A percentile compares a stretch with the other conserved stretches of the same genome.
These are phyloP conservation scores for Ilex asprella DNA, from an alignment of 257 asterid species.

Conservation along the genomic window DNA sequence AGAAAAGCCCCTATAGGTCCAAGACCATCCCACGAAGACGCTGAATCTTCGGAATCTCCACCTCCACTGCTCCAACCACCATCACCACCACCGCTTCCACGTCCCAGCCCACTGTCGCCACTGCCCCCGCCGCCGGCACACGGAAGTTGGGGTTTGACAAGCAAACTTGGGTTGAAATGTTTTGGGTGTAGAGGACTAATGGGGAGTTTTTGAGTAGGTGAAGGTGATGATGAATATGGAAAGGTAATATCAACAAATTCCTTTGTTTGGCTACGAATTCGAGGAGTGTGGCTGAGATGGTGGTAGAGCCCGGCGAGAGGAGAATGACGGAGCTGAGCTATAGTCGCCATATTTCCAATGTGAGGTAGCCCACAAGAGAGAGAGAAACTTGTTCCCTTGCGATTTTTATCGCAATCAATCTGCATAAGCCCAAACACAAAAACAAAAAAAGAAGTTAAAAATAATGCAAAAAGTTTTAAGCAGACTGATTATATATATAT, in stretches of 20 bases:
- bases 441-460: no score
- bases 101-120: slow-evolving; percentile 11
- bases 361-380: not conserved
- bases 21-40: slow-evolving; percentile 36
- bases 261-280: not conserved
- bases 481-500: no score
- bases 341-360: slow-evolving; percentile 14
- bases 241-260: not conserved
- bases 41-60: slow-evolving; percentile 39
- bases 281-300: not conserved
- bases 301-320: slow-evolving; percentile 13
- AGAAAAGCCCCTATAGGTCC: slow-evolving; percentile 78
- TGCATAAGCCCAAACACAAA: no score
- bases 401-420: no score
- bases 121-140: slow-evolving; percentile 19
- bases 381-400: no score
- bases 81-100: slow-evolving; percentile 21
- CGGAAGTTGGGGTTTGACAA: slow-evolving; percentile 8
- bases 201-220: not conserved
- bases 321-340: slow-evolving; percentile 29
- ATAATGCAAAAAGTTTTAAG: no score
- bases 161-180: not conserved
- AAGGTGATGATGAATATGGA: not conserved
- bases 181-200: not conserved
- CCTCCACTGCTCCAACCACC: slow-evolving; percentile 31